Evolutionary conservation across 257 asterid genomes (phyloP).

Genomic region (Nicotiana attenuata): DNA sequence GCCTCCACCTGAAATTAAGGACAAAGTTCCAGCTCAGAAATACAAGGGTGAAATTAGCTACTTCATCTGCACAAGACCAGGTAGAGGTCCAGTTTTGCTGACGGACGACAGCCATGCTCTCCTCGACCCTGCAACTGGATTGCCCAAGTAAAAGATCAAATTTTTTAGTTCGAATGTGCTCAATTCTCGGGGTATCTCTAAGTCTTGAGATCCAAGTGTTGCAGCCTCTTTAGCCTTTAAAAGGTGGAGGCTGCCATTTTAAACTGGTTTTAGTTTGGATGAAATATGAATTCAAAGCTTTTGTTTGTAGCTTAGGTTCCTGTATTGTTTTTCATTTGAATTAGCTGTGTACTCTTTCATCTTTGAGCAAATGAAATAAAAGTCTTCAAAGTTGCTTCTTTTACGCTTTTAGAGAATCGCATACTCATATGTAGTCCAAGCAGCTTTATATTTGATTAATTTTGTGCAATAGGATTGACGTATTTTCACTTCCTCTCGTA

Average conservation of each 20-base stretch:
- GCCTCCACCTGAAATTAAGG: slow-evolving; percentile 80
- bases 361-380: slow-evolving; percentile 1
- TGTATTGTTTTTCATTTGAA: background rate
- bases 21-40: slow-evolving; percentile 42
- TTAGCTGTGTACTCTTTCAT: background rate
- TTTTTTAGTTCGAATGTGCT: background rate
- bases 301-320: background rate
- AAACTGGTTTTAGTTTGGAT: background rate
- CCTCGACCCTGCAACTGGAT: slow-evolving; percentile 63
- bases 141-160: slow-evolving; percentile 52
- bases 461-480: too few species aligned
- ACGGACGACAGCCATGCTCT: slow-evolving; percentile 68
- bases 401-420: too few species aligned
- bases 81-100: slow-evolving; percentile 73
- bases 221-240: background rate
- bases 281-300: background rate
- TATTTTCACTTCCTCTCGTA: too few species aligned
- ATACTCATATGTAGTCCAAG: too few species aligned
- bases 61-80: slow-evolving; percentile 61
- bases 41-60: slow-evolving; percentile 79
- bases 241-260: background rate
- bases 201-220: slow-evolving; percentile 10
- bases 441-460: too few species aligned
- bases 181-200: slow-evolving; percentile 7
- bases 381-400: background rate